phyloP scores from a whole-genome alignment of 805 yeast genomes.

The Myxozyma nipponensis region DNA sequence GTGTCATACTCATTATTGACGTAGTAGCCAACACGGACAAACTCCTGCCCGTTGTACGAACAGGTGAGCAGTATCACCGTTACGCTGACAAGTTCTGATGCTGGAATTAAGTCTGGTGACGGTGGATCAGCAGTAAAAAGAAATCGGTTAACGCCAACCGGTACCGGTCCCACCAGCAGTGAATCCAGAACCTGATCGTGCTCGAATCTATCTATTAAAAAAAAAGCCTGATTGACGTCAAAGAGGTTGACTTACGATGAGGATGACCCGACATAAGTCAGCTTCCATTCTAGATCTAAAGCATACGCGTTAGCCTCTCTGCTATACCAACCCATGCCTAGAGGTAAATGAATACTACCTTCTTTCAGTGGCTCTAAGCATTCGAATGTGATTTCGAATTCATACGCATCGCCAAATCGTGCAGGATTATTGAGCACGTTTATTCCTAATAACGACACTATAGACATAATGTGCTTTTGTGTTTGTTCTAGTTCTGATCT shows the following conservation, averaged over 20 bases:
- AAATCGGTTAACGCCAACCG: slow-evolving; percentile 93
- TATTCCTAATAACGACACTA: slow-evolving; percentile 60
- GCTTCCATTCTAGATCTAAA: slow-evolving; percentile 88
- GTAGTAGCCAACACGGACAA: slow-evolving; percentile 95
- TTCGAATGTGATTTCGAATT: slow-evolving; percentile 95
- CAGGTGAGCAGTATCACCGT: slow-evolving; percentile 92
- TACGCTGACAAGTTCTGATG: slow-evolving; percentile 89
- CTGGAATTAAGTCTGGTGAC: slow-evolving; percentile 91
- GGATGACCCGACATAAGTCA: slow-evolving; percentile 95
- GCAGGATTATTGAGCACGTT: slow-evolving; percentile 94
- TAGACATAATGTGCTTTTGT: slow-evolving; percentile 26
- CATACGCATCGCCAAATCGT: slow-evolving; percentile 85
- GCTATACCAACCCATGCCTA: neutral
- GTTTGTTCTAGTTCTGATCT: neutral
- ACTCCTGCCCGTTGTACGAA: slow-evolving; percentile 87
- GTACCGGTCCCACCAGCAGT: slow-evolving; percentile 96
- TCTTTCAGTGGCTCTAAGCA: slow-evolving; percentile 88
- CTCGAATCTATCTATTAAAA: slow-evolving; percentile 46
- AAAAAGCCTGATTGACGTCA: neutral
- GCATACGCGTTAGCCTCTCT: neutral
- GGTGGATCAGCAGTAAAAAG: slow-evolving; percentile 95
- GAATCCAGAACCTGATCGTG: slow-evolving; percentile 97
- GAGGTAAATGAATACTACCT: slow-evolving; percentile 29
- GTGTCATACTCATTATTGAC: slow-evolving; percentile 95
- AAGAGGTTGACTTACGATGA: slow-evolving; percentile 48